Conservation (phyloP, 345 rosid genomes). For the Sapria himalayana region DNA sequence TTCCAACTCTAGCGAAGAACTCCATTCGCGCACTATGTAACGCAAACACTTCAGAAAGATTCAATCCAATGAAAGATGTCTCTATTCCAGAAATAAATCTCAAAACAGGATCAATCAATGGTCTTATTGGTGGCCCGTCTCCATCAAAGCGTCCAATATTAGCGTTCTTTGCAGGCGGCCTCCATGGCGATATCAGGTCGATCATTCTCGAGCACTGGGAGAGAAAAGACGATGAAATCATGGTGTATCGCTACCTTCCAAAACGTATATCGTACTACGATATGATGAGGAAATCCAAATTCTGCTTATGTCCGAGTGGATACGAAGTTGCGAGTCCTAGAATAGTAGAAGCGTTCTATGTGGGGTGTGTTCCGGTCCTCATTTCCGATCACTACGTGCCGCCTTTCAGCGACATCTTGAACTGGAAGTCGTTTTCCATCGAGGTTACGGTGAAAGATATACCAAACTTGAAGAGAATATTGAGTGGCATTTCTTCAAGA, state of each 20-base stretch:
- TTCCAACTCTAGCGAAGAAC: slow-evolving; percentile 29
- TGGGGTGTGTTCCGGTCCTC: slow-evolving; percentile 70
- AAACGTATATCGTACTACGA: slow-evolving; percentile 42
- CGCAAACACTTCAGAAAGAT: slow-evolving; percentile 75
- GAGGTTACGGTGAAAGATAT: slow-evolving; percentile 41
- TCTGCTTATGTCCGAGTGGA: slow-evolving; percentile 82
- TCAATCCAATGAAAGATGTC: slow-evolving; percentile 55
- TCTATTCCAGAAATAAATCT: slow-evolving; percentile 79
- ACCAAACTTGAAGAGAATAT: slow-evolving; percentile 48
- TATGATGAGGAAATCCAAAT: slow-evolving; percentile 63
- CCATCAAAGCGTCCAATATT: slow-evolving; percentile 52
- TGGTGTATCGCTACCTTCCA: slow-evolving; percentile 53
- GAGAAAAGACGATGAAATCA: slow-evolving; percentile 41
- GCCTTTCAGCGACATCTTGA: slow-evolving; percentile 68
- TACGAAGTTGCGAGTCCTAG: slow-evolving; percentile 90
- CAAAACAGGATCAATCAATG: slow-evolving; percentile 26
- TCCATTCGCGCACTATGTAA: slow-evolving; percentile 72
- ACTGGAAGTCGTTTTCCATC: slow-evolving; percentile 63
- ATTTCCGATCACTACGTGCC: slow-evolving; percentile 69
- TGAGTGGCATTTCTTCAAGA: slow-evolving; percentile 37
- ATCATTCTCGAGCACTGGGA: slow-evolving; percentile 78
- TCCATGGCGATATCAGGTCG: slow-evolving; percentile 86
- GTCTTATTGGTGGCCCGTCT: slow-evolving; percentile 58
- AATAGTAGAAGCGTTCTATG: slow-evolving; percentile 66
- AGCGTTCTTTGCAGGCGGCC: slow-evolving; percentile 86